These are phyloP conservation scores for Xylaria telfairii DNA, from an alignment of 495 filamentous ascomycete genomes.

Conservation along the genomic window DNA sequence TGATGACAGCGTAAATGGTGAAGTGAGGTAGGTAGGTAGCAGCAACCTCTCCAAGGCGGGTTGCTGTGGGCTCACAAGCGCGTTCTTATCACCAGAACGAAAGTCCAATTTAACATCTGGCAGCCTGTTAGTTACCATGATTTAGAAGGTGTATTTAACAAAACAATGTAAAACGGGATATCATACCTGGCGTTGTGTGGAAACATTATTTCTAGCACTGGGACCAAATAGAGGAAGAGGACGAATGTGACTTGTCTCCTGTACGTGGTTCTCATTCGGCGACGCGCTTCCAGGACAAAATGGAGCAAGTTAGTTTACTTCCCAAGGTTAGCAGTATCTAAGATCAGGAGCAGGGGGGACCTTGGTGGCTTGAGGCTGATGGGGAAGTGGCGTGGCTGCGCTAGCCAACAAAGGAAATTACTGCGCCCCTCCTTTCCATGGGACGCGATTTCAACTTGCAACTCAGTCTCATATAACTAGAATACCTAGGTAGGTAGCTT, in stretches of 20 bases:
- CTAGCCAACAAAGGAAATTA: background rate
- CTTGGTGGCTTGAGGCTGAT: conserved; percentile 15
- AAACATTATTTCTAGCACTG: background rate
- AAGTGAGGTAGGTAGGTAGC: background rate
- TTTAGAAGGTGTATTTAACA: background rate
- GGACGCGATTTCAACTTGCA: background rate
- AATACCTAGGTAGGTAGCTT: too few relatives aligned
- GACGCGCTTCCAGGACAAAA: conserved; percentile 18
- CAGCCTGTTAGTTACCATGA: background rate
- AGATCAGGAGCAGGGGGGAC: background rate
- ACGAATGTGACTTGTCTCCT: background rate
- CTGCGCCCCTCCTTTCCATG: background rate
- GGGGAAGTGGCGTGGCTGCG: background rate
- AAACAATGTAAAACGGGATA: background rate
- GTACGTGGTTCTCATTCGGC: conserved; percentile 7
- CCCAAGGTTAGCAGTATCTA: background rate
- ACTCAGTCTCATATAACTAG: too few relatives aligned
- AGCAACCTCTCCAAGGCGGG: background rate
- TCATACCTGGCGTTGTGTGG: background rate
- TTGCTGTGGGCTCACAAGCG: background rate
- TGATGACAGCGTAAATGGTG: background rate
- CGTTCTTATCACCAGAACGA: background rate
- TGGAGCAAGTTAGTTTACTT: conserved; percentile 8
- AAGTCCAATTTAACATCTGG: background rate
- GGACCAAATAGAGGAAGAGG: background rate